phyloP scores from a whole-genome alignment of 2,329 filamentous ascomycete genomes.

The Arthroderma sp. region DNA sequence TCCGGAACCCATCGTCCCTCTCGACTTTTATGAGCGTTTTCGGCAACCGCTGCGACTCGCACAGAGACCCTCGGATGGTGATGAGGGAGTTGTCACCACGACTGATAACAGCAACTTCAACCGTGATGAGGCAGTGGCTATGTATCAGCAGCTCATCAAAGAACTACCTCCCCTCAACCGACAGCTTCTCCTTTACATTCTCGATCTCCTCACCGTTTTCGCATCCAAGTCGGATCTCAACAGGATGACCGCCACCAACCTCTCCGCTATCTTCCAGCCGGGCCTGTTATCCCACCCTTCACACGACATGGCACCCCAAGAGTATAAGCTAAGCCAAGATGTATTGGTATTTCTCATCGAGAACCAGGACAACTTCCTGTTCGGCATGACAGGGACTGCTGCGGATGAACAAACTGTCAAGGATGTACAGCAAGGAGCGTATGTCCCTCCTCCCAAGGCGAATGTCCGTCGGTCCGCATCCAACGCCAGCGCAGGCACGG shows the following conservation, averaged over 20 bases:
- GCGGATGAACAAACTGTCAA: conserved; percentile 68
- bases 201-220: conserved; percentile 91
- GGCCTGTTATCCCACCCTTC: conserved; percentile 86
- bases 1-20: conserved; percentile 88
- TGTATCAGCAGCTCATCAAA: conserved; percentile 83
- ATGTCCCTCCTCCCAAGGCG: conserved; percentile 34
- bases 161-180: conserved; percentile 85
- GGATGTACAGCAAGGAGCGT: conserved; percentile 52
- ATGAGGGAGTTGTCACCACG: conserved; percentile 48
- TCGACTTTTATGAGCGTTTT: conserved; percentile 86
- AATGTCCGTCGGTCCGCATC: conserved; percentile 62
- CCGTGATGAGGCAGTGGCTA: conserved; percentile 59
- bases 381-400: conserved; percentile 97
- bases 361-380: conserved; percentile 95
- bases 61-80: conserved; percentile 56
- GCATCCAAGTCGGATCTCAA: conserved; percentile 94
- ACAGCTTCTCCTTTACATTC: conserved; percentile 85
- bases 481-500: conserved; percentile 75
- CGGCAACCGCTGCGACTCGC: conserved; percentile 64
- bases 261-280: conserved; percentile 94
- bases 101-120: conserved; percentile 65
- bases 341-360: conserved; percentile 96
- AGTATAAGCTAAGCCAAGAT: conserved; percentile 91
- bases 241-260: conserved; percentile 87
- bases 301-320: conserved; percentile 89